Base-by-base conservation (phyloP, 2,329 filamentous ascomycete genomes). In the Talaromyces sp. region DNA sequence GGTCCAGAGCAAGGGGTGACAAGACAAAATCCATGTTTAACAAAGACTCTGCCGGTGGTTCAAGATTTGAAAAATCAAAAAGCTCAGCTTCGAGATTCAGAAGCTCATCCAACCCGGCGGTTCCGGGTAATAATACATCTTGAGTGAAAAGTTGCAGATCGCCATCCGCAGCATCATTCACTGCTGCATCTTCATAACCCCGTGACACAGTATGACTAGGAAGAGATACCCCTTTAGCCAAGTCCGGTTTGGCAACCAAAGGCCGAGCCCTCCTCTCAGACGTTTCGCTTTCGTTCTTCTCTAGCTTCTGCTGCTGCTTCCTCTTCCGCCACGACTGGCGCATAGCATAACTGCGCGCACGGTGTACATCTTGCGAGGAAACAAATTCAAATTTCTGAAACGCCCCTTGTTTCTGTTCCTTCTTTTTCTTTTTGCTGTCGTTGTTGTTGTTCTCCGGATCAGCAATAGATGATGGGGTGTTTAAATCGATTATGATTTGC, bases 311-410 rank as follows among this genome's bases (percentile, higher is more conserved):
- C 49, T 61, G 56, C 36, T 61, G 55, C 49, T 61, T 61, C 33
- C 59, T 42, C 51, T 61, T 61, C 17, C 59, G 55, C 59, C 59
- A 61, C 3, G 59, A 58, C 49, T 61, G 55, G 17, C 59, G 59
- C 59, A 61, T 61, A 15, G 59, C 59, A 49, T 55, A 58, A 55
- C 59, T 61, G n/a, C 59, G 59, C 7, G 59, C 59, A 25, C 59
- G 59, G 30, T 57, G 55, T 27, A 44, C 59, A 58, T 61, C 59
- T 54, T 61, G 42, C 32, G 39, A 58, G 1, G 59, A 53, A 11
- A 61, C 59, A 30, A 61, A 61, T 28, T 54, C 55, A 42, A 61
- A 61, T 11, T 33, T 58, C 9, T 58, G 59, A 33, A 27, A 15
- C 6, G 8, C 1, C 1, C 5, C 25, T 44, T 54, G 55, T 9